Conservation (phyloP, 2,329 filamentous ascomycete genomes). For the Scortechinia acanthostroma region DNA sequence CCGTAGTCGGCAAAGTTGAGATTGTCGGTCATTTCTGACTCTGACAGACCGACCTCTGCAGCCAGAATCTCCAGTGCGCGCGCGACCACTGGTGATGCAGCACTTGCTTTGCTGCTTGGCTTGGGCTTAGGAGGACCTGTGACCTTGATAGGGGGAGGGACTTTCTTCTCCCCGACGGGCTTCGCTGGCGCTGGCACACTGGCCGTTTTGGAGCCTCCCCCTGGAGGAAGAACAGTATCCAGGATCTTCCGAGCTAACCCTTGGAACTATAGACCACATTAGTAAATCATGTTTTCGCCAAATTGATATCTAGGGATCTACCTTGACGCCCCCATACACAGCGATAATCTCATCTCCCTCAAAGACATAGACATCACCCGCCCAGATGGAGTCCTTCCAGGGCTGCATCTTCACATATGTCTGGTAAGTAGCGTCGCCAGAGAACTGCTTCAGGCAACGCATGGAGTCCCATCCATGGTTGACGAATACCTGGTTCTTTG, state of each 20-base stretch:
- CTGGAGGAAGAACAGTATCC: conserved; percentile 27
- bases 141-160: no score
- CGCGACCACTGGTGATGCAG: conserved; percentile 15
- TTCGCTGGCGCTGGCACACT: conserved; percentile 4
- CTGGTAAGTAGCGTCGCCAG: background rate
- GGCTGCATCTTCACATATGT: conserved; percentile 2
- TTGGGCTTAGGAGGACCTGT: no score
- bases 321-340: background rate
- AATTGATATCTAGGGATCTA: background rate
- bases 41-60: conserved; percentile 9
- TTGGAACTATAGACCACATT: conserved; percentile 21
- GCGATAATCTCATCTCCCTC: conserved; percentile 3
- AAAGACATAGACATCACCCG: background rate
- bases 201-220: conserved; percentile 10
- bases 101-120: conserved; percentile 22
- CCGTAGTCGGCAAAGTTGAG: conserved; percentile 10
- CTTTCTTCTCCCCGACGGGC: no score
- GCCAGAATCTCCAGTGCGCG: conserved; percentile 8
- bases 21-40: conserved; percentile 8
- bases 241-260: conserved; percentile 26
- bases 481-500: conserved; percentile 5
- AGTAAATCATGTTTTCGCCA: background rate
- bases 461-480: conserved; percentile 7
- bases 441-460: background rate
- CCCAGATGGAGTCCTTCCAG: background rate